Percentiles rank a stretch among this genome's conserved stretches.
These are phyloP conservation scores for Suhomyces bribrorum DNA, from an alignment of 1,139 yeast species.

Conservation along the genomic window DNA sequence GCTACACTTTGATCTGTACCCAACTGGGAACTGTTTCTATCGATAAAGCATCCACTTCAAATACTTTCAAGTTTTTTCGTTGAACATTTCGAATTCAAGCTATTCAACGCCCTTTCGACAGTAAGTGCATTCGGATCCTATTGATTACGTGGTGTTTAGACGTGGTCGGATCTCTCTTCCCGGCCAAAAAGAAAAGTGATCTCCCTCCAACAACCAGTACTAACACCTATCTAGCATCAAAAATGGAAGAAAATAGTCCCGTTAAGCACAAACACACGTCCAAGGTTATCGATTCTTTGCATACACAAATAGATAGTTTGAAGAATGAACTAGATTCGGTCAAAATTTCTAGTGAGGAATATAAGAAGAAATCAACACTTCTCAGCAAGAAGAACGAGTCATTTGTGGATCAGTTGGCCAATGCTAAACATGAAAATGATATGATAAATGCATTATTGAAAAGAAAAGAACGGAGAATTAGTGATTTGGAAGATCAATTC, in stretches of 20 bases:
- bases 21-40: neutral
- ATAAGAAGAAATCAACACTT: conserved; percentile 50
- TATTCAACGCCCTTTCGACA: too few relatives aligned
- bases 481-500: conserved; percentile 60
- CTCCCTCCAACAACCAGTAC: neutral
- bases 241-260: conserved; percentile 14
- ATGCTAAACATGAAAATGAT: conserved; percentile 70
- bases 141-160: neutral
- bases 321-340: conserved; percentile 52
- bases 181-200: neutral
- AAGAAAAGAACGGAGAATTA: conserved; percentile 63
- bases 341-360: conserved; percentile 38
- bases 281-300: conserved; percentile 59
- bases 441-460: conserved; percentile 62
- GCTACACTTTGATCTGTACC: neutral
- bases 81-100: too few relatives aligned
- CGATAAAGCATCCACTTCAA: too few relatives aligned
- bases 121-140: too few relatives aligned
- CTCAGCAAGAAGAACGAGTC: conserved; percentile 56
- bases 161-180: neutral
- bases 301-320: conserved; percentile 52
- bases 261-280: conserved; percentile 13
- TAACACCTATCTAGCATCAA: neutral
- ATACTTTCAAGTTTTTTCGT: too few relatives aligned
- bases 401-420: conserved; percentile 65